Percentiles rank a stretch among this genome's conserved stretches.
Conservation (phyloP, 352 stramenopile species). For the Sclerospora graminicola region DNA sequence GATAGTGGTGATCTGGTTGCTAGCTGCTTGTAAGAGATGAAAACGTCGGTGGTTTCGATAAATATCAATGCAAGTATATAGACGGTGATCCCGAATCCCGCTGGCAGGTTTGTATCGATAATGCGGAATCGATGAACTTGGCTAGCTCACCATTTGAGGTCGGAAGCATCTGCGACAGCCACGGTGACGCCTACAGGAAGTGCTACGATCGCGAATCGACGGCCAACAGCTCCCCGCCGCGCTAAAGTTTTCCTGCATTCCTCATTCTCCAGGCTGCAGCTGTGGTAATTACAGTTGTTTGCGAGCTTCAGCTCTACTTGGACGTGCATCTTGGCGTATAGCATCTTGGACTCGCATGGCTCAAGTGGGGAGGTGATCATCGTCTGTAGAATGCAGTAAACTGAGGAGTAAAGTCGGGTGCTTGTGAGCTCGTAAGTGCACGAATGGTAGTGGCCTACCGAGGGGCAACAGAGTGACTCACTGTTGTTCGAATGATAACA, state of each 20-base stretch:
- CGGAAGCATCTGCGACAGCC: slow-evolving; percentile 13
- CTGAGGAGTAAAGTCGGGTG: slow-evolving; percentile 3
- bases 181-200: slow-evolving; percentile 10
- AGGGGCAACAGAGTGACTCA: background rate
- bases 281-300: slow-evolving; percentile 6
- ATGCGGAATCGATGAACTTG: too few species aligned
- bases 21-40: too few species aligned
- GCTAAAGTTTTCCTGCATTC: slow-evolving; percentile 20
- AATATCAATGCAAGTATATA: too few species aligned
- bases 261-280: slow-evolving; percentile 5
- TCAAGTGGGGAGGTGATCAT: slow-evolving; percentile 17
- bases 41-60: too few species aligned
- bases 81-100: too few species aligned
- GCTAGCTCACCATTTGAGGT: slow-evolving; percentile 12
- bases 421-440: slow-evolving; percentile 11
- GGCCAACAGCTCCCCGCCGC: slow-evolving; percentile 25
- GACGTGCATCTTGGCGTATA: slow-evolving; percentile 8
- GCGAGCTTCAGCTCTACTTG: background rate
- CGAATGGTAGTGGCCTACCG: background rate
- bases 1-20: too few species aligned
- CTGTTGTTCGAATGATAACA: slow-evolving; percentile 17
- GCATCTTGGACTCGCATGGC: slow-evolving; percentile 12
- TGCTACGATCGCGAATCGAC: slow-evolving; percentile 19
- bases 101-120: too few species aligned
- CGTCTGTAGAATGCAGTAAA: slow-evolving; percentile 7